Evolutionary conservation across 1,284 basidiomycete species (phyloP), one percentile per base, ranked within the genome.

Genomic region (Ustilago sp.): DNA sequence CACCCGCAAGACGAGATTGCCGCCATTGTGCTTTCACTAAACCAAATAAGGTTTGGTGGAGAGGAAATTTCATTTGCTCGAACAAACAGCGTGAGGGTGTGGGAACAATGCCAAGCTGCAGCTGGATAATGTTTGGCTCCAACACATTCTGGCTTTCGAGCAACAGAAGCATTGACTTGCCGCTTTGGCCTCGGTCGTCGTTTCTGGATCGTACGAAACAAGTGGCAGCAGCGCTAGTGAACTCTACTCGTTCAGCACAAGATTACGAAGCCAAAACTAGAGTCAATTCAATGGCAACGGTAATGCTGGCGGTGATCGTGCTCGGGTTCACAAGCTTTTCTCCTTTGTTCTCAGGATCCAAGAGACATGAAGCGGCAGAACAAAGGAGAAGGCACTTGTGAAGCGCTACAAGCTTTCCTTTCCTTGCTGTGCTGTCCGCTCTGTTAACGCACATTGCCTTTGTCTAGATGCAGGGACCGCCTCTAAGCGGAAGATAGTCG

Each of bases 241-340:
- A 50, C 31, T 32, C 31, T 50, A 15, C 11, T 8, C 9, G 7
- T 50, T 17, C 28, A 48, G 13, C n/a, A 11, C 45, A 28, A 28
- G 23, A 28, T 28, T 28, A 28, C 6, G 15, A 50, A 19, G n/a
- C 13, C 48, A 50, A 32, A 57, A 13, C 55, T 55, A 55, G 53
- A 55, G 53, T 32, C 55, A 57, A 56, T 45, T 31, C 12, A 41
- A 17, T 19, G 28, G 41, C n/a, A 13, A 43, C 43, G 28, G 31
- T 9, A 13, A 43, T 19, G 43, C 43, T 45, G n/a, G 43, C 19
- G 43, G n/a, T 19, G 43, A 45, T 45, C 41, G 55, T 57, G 55
- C 15, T 45, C 23, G 15, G 34, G 23, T 45, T 13, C 55, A 57
- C 55, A 57, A 35, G 13, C 15, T 50, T 17, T 50, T 11, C 23